Base-by-base conservation (phyloP, 352 stramenopile genomes). In the Phytophthora nicotianae region DNA sequence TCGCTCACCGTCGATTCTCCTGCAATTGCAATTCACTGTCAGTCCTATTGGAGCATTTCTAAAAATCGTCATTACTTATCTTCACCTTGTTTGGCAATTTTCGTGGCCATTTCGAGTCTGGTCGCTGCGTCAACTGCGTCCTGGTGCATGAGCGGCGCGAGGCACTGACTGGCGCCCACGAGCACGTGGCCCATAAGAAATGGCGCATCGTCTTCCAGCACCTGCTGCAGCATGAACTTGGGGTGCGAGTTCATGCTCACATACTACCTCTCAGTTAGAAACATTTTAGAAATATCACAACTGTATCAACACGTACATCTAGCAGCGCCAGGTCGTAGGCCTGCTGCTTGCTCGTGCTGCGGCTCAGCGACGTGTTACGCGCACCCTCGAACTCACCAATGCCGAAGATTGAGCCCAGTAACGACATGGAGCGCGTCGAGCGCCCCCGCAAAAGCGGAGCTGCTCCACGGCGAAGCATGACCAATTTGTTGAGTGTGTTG, bases 171-270 rank as follows among this genome's bases (percentile, higher is more conserved):
- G 10, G 82, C 70, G 19, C 77, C 85, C 4, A 95, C 83, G 13
- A 95, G 85, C 49, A 94, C 81, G 43, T 93, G 85, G 41, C 85
- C 87, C 85, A 95, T 95, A 24, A 95, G 64, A 52, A 93, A 93
- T 16, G 71, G 38, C n/a, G 45, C 61, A 40, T 91, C 77, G 21
- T 88, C 73, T 7, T 70, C 69, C 33, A 95, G 50, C 24, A 90
- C 74, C 68, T 90, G 75, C 21, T 87, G 77, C 48, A 93, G 62
- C 70, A 88, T 80, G 55, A 84, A 78, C 64, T 90, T 90, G 14
- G 84, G 84, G 58, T 91, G 77, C 51, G 79, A 74, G 38, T 91
- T 93, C 84, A 93, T 91, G 32, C 77, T 74, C 27, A 90, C 84
- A 57, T 89, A 93, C 82, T 93, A 17, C 16, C 13, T 10, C 14